Evolutionary conservation across 2,329 filamentous ascomycete species (phyloP), one percentile per base, ranked within the genome.

Genomic region (Claviceps africana): DNA sequence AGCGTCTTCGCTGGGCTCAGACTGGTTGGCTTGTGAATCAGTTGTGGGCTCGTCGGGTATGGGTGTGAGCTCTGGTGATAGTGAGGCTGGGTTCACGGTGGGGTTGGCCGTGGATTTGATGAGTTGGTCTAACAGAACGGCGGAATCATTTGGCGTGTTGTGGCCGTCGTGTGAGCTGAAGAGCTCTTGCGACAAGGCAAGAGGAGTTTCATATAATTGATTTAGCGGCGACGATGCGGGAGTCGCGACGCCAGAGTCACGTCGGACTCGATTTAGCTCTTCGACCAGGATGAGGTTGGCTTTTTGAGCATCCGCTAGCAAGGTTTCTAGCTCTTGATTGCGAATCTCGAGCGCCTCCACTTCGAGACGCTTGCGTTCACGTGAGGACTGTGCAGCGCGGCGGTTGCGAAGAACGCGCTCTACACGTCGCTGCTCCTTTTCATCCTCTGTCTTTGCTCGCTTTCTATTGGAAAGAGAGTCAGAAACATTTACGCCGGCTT

Each of bases 351-450:
- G 79, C 45, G 84, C 84, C 70, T 97, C 93, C 40, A 95, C 88
- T 70, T 97, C 82, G 15, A 77, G 76, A 53, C 90, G 81, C 77
- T 96, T 95, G 55, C 90, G 86, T 70, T 98, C 93, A 49, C 93
- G 79, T 4, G 93, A 98, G 54, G 94, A 96, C 75, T 97, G 93
- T 42, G 93, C 93, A 46, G 93, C 93, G 54, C 90, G 87, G 58
- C 93, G 88, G 66, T 98, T 98, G 45, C 93, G 85, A 61, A 97
- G 88, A 58, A 98, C 93, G 56, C 93, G 88, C 74, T 98, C 93
- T 52, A 97, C 94, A 56, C 93, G 86, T 45, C 93, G 86, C 70
- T 98, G 93, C 71, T 97, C 93, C 73, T 98, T 98, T 71, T 98
- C 93, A 64, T 96, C 93, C 62, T 95, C 91, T 2, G 93, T 98